These are phyloP conservation scores for Penicillium sp. DNA, from an alignment of 2,329 filamentous ascomycete species.

Conservation along the genomic window DNA sequence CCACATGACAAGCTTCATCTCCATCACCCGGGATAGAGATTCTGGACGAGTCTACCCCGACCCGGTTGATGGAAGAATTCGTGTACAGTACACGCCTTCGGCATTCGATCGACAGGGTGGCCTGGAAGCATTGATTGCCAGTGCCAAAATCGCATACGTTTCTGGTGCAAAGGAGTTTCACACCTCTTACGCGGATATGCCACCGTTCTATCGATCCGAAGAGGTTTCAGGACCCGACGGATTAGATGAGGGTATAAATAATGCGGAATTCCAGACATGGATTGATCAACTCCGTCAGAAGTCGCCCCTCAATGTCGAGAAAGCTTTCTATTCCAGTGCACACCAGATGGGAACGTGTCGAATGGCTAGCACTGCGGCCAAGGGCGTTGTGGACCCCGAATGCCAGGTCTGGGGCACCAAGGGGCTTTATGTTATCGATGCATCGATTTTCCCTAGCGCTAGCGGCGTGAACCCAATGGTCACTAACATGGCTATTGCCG, in stretches of 20 bases:
- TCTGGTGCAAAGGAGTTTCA: slow-evolving; percentile 80
- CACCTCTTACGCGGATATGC: slow-evolving; percentile 61
- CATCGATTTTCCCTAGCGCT: slow-evolving; percentile 53
- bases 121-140: slow-evolving; percentile 69
- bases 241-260: slow-evolving; percentile 51
- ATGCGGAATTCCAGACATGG: slow-evolving; percentile 57
- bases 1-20: slow-evolving; percentile 71
- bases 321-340: slow-evolving; percentile 45
- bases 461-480: slow-evolving; percentile 56
- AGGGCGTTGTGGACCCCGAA: slow-evolving; percentile 46
- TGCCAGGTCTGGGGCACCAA: slow-evolving; percentile 51
- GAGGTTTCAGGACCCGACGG: slow-evolving; percentile 21
- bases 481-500: slow-evolving; percentile 53
- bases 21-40: slow-evolving; percentile 74
- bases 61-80: slow-evolving; percentile 62
- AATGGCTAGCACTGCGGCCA: slow-evolving; percentile 45
- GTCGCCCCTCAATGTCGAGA: slow-evolving; percentile 51
- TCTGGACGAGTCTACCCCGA: slow-evolving; percentile 73
- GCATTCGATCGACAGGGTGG: slow-evolving; percentile 71
- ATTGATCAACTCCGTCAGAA: slow-evolving; percentile 48
- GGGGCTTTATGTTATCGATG: slow-evolving; percentile 51
- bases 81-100: slow-evolving; percentile 70
- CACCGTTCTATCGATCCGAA: slow-evolving; percentile 59
- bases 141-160: slow-evolving; percentile 75
- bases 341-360: slow-evolving; percentile 56